Percentiles rank a stretch among this genome's conserved stretches.
phyloP scores from a whole-genome alignment of 257 asterid genomes.

The Fraxinus excelsior region DNA sequence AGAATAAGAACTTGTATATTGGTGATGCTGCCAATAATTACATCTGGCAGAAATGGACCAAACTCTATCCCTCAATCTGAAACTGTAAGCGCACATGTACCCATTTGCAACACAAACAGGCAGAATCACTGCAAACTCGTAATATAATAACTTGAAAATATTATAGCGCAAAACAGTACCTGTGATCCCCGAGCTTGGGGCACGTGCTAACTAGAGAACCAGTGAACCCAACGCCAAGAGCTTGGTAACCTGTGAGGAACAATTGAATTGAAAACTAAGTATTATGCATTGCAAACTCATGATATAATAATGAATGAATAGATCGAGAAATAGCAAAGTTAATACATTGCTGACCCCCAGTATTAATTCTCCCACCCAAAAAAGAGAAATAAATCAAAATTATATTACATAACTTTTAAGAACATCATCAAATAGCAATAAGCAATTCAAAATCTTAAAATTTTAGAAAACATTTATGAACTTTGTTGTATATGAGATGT shows the following conservation, averaged over 20 bases:
- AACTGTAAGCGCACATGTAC: background rate
- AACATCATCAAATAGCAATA: background rate
- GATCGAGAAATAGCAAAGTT: constrained; percentile 6
- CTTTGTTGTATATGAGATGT: background rate
- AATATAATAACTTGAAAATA: constrained; percentile 12
- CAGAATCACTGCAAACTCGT: background rate
- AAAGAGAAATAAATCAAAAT: background rate
- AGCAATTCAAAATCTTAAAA: constrained; percentile 14
- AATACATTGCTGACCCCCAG: constrained; percentile 8
- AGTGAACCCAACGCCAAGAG: constrained; percentile 84
- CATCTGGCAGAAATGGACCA: constrained; percentile 3
- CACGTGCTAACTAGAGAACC: constrained; percentile 79
- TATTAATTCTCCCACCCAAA: constrained; percentile 12
- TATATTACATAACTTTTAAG: background rate
- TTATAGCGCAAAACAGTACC: constrained; percentile 41
- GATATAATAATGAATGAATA: background rate
- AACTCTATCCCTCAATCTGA: background rate
- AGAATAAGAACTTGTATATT: background rate
- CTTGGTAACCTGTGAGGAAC: constrained; percentile 58
- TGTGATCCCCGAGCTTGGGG: constrained; percentile 89
- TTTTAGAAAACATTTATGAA: background rate
- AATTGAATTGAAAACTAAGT: constrained; percentile 19
- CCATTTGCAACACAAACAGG: constrained; percentile 1
- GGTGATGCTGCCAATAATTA: background rate
- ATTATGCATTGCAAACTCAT: background rate